Evolutionary conservation across 73 alveolate species (phyloP).

Genomic region (Tetrahymena malaccensis): DNA sequence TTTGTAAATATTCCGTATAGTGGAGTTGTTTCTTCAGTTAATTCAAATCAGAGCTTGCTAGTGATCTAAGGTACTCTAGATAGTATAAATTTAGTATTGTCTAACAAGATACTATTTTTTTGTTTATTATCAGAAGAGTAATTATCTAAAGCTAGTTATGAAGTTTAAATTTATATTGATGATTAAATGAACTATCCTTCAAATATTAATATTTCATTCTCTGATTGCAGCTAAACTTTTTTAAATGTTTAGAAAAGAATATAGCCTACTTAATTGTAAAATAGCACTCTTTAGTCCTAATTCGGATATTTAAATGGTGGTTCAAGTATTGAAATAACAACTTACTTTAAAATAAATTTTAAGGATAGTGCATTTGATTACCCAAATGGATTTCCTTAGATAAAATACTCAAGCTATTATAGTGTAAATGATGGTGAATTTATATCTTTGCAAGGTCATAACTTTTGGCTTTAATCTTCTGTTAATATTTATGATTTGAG

Average conservation of each 20-base stretch:
- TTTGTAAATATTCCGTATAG: neutral
- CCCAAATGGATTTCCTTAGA: neutral
- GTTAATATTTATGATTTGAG: neutral
- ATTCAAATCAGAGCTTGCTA: neutral
- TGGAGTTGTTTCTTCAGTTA: neutral
- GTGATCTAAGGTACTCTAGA: neutral
- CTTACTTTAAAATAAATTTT: neutral
- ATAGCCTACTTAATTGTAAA: neutral
- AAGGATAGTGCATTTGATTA: neutral
- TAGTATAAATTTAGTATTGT: neutral
- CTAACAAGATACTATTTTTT: neutral
- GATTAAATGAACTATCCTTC: neutral
- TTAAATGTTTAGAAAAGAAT: neutral
- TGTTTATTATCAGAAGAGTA: neutral
- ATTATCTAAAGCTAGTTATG: neutral
- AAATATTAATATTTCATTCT: neutral
- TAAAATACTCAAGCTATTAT: neutral
- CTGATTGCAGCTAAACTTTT: neutral
- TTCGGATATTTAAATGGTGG: neutral
- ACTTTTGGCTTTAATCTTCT: neutral
- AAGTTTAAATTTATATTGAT: neutral
- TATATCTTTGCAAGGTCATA: neutral
- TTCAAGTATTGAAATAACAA: neutral
- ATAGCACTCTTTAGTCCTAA: neutral
- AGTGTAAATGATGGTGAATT: neutral